Evolutionary conservation across 495 filamentous ascomycete genomes (phyloP), one percentile per base, ranked within the genome.

Genomic region (Sphaerosporella brunnea): DNA sequence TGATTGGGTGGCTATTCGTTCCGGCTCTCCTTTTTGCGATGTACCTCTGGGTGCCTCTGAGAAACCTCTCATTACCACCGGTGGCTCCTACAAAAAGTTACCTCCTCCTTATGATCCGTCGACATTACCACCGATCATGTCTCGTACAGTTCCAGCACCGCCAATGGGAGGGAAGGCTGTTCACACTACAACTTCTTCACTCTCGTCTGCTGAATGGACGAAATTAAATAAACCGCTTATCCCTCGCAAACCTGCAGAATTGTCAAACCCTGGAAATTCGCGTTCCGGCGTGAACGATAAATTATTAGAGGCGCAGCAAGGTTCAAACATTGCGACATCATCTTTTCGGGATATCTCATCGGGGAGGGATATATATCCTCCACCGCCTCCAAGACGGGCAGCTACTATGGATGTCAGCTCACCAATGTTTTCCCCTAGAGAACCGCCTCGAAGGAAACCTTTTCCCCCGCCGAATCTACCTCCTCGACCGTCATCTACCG

Each of bases 1-100:
- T 8, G 84, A 93, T 53, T 96, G 90, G 90, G 72, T 83, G 26
- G 71, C 71, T 19, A 64, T 80, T 47, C 67, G 69, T 45, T 65
- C 68, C 53, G 64, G 64, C 52, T 69, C 66, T 49, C 70, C 69
- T 13, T 51, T 69, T 18, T 45, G 68, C 64, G 15, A 65, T 63
- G 68, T 65, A n/a, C 58, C 62, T 61, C 68, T 40, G 20, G 62
- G 65, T 7, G 60, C 62, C 30, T 67, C 66, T 24, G 65, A 55
- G 21, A 62, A 65, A 7, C 53, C 47, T n/a, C 19, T 11, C 16
- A 18, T 4, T 3, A 1, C 36, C 13, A n/a, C 34, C 13, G 7
- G 21, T 51, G 19, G 36, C 52, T 11, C 63, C 8, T 18, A 66
- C 23, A 64, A 71, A 45, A 73, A 69, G 55, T 61, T 71, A 2